phyloP scores from a whole-genome alignment of 805 yeast species.

The Nakazawaea wyomingensis region DNA sequence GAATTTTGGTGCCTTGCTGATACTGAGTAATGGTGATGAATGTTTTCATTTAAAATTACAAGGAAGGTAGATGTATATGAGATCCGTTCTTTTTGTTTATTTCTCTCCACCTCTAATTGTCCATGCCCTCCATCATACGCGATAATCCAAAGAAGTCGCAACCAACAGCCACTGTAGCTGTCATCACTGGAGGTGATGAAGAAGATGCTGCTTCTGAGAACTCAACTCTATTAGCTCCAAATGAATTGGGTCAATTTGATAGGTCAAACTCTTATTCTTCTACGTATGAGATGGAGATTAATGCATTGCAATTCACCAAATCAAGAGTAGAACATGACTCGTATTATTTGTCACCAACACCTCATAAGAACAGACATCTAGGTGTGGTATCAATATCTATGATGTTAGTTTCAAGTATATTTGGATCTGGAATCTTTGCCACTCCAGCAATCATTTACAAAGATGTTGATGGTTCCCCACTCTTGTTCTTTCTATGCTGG shows the following conservation, averaged over 20 bases:
- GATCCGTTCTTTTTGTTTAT: too few relatives aligned
- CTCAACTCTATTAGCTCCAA: background rate
- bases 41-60: too few relatives aligned
- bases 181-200: background rate
- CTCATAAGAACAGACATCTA: constrained; percentile 60
- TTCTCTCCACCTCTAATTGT: background rate
- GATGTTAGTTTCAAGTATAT: constrained; percentile 50
- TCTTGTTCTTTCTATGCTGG: constrained; percentile 51
- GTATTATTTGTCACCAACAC: constrained; percentile 10
- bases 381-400: constrained; percentile 56
- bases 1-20: too few relatives aligned
- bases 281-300: constrained; percentile 8
- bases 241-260: background rate
- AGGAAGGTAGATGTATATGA: too few relatives aligned
- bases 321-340: constrained; percentile 12
- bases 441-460: constrained; percentile 52
- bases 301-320: constrained; percentile 1
- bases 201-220: constrained; percentile 1
- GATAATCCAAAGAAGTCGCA: constrained; percentile 8
- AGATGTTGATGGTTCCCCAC: constrained; percentile 52
- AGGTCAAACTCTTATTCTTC: constrained; percentile 10
- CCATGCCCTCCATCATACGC: background rate
- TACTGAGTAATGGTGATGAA: too few relatives aligned
- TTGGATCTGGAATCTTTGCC: constrained; percentile 65
- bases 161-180: background rate